phyloP scores from a whole-genome alignment of 345 rosid genomes.

The Pistacia atlantica region DNA sequence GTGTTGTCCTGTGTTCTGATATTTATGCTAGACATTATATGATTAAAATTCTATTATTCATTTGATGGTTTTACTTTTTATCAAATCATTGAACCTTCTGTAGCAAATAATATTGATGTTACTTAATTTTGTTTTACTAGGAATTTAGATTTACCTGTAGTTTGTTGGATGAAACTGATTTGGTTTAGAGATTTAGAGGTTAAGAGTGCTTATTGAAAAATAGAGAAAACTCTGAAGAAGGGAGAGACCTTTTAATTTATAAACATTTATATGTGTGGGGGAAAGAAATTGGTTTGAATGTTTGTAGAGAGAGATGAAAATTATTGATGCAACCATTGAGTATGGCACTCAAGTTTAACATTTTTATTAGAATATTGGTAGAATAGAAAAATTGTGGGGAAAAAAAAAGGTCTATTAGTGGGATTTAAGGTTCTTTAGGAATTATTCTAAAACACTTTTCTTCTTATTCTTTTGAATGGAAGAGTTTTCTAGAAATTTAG shows the following conservation, averaged over 20 bases:
- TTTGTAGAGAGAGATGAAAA: background rate
- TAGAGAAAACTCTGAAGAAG: background rate
- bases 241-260: background rate
- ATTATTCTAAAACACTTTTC: background rate
- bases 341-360: background rate
- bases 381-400: background rate
- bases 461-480: background rate
- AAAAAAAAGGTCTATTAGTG: background rate
- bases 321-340: background rate
- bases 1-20: background rate
- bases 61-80: background rate
- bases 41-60: background rate
- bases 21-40: background rate
- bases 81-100: background rate
- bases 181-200: background rate
- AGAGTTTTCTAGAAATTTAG: background rate
- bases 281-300: background rate
- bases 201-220: background rate
- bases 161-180: background rate
- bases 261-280: background rate
- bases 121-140: background rate
- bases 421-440: background rate
- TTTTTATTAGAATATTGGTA: background rate
- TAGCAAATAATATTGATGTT: background rate
- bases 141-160: conserved; percentile 3